A percentile compares a stretch with the other conserved stretches of the same genome.
Evolutionary conservation across 2,329 filamentous ascomycete genomes (phyloP).

Genomic region (Juglanconis sp.): DNA sequence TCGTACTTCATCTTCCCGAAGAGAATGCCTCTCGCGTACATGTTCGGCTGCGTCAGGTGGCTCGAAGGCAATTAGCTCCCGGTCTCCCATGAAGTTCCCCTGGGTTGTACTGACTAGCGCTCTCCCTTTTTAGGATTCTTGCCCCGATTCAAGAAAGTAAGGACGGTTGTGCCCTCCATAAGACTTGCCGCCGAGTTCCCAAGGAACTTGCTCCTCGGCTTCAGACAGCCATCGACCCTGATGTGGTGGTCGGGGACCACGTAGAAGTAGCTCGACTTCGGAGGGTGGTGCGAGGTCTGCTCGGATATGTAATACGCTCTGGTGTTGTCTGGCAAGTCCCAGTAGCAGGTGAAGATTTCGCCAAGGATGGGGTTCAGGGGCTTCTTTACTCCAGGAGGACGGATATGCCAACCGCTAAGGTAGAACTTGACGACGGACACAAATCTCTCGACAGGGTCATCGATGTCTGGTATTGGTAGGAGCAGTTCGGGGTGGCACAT

Average conservation of each 20-base stretch:
- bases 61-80: constrained; percentile 41
- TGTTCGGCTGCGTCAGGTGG: constrained; percentile 94
- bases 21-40: constrained; percentile 95
- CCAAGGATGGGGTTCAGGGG: constrained; percentile 94
- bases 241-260: constrained; percentile 93
- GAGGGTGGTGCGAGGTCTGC: constrained; percentile 96
- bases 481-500: constrained; percentile 99
- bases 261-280: constrained; percentile 99
- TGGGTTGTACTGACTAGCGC: constrained; percentile 66
- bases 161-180: constrained; percentile 93
- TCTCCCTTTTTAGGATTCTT: constrained; percentile 65
- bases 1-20: constrained; percentile 99
- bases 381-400: constrained; percentile 96
- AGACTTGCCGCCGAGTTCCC: constrained; percentile 96
- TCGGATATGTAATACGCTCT: constrained; percentile 94
- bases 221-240: constrained; percentile 90
- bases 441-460: constrained; percentile 87
- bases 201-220: constrained; percentile 90
- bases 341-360: constrained; percentile 92
- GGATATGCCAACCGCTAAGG: constrained; percentile 97
- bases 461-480: constrained; percentile 78
- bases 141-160: constrained; percentile 78
- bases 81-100: constrained; percentile 19
- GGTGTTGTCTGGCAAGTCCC: constrained; percentile 83
- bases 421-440: constrained; percentile 97